Conservation (phyloP, 495 filamentous ascomycete species). For the Hypoxylon lenormandii region DNA sequence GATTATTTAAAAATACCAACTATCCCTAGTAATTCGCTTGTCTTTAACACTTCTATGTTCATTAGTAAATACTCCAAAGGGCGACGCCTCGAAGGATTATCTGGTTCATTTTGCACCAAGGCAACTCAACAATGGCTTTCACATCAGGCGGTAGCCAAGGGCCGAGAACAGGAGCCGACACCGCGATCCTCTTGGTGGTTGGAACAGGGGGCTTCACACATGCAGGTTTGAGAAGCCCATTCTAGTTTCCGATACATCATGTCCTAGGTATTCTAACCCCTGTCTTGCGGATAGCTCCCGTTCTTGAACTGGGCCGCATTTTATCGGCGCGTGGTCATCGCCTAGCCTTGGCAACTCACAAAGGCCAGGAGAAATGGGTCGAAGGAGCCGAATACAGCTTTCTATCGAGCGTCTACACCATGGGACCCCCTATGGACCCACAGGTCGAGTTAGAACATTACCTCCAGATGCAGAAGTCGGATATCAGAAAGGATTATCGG, state of each 20-base stretch:
- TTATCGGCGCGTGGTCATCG: slow-evolving; percentile 53
- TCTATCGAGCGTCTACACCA: slow-evolving; percentile 37
- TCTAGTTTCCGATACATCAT: neutral
- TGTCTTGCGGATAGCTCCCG: slow-evolving; percentile 42
- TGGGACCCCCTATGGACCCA: slow-evolving; percentile 36
- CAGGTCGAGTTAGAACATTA: slow-evolving; percentile 45
- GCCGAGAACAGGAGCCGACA: neutral
- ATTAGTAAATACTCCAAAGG: no score
- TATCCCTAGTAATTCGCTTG: no score
- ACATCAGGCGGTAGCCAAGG: no score
- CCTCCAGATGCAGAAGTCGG: slow-evolving; percentile 49
- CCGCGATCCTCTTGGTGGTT: slow-evolving; percentile 24
- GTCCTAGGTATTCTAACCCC: neutral
- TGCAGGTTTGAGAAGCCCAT: slow-evolving; percentile 9
- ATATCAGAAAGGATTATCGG: slow-evolving; percentile 46
- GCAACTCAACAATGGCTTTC: no score
- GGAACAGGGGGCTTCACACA: slow-evolving; percentile 29
- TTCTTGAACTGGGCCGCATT: slow-evolving; percentile 55
- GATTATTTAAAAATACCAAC: no score
- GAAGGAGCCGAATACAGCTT: slow-evolving; percentile 44
- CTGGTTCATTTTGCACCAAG: no score
- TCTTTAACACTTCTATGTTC: no score
- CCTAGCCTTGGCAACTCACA: slow-evolving; percentile 56
- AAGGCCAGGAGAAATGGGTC: slow-evolving; percentile 53
- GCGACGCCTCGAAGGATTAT: no score